Evolutionary conservation across 108 stramenopile species (phyloP).

Genomic region (Skeletonema potamos): DNA sequence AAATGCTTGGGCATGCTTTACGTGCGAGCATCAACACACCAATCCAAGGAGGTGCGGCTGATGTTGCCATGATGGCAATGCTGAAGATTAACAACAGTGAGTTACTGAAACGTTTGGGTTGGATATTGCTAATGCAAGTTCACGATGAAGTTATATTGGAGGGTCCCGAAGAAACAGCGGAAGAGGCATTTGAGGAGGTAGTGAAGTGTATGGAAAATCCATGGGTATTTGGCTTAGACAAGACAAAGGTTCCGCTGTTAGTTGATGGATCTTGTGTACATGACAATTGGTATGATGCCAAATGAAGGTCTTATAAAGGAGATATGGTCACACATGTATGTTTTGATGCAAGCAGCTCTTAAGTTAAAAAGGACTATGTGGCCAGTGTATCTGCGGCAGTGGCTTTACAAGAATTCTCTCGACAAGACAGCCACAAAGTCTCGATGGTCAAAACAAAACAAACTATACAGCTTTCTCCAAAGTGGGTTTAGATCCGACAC

Average conservation of each 20-base stretch:
- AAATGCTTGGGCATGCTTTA: conserved; percentile 71
- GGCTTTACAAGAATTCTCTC: too few species aligned
- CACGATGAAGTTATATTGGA: conserved; percentile 99
- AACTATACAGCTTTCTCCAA: too few species aligned
- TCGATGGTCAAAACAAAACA: too few species aligned
- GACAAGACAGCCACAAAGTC: too few species aligned
- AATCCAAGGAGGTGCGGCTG: conserved; percentile 99
- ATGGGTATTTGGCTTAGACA: conserved; percentile 85
- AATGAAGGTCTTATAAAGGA: conserved; percentile 54
- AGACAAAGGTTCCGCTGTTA: conserved; percentile 88
- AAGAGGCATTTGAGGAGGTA: conserved; percentile 93
- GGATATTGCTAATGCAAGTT: conserved; percentile 97
- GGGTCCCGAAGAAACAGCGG: conserved; percentile 95
- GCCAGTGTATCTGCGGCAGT: too few species aligned
- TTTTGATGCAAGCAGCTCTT: not conserved
- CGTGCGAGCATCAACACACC: conserved; percentile 99
- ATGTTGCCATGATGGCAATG: conserved; percentile 99
- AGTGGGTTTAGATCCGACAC: too few species aligned
- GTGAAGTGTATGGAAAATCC: conserved; percentile 95
- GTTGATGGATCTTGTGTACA: conserved; percentile 93
- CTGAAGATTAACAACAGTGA: conserved; percentile 88
- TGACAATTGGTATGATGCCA: conserved; percentile 98
- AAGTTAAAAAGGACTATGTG: not conserved
- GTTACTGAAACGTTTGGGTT: conserved; percentile 84
- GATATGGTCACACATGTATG: not conserved